phyloP scores from a whole-genome alignment of 1,139 yeast species.

The Hansenula sp. region DNA sequence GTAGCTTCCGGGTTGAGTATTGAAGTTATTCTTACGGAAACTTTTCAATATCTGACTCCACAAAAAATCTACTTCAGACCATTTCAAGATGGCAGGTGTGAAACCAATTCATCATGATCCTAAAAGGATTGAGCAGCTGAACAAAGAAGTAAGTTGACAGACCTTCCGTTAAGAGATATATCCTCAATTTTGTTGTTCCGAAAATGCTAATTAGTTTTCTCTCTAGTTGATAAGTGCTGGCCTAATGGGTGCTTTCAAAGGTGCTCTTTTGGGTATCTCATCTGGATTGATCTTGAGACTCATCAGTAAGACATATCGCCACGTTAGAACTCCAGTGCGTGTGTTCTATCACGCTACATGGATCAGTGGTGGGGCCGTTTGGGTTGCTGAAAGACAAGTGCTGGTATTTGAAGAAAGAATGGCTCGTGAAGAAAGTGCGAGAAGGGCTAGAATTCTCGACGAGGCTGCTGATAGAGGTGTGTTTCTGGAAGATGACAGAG shows the following conservation, averaged over 20 bases:
- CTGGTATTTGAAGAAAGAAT: conserved; percentile 29
- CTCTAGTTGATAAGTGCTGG: conserved; percentile 30
- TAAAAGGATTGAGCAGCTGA: conserved; percentile 21
- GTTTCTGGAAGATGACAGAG: conserved; percentile 30
- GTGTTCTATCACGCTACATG: conserved; percentile 36
- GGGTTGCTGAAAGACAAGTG: conserved; percentile 35
- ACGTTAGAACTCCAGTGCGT: conserved; percentile 32
- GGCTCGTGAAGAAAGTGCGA: conserved; percentile 26
- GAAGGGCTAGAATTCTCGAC: conserved; percentile 31
- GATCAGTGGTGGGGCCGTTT: conserved; percentile 35
- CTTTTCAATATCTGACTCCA: too few species aligned
- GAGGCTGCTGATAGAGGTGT: conserved; percentile 41
- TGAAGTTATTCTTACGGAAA: too few species aligned
- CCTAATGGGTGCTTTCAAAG: conserved; percentile 34
- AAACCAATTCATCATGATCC: conserved; percentile 32
- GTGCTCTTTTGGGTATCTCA: conserved; percentile 31
- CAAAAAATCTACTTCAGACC: neutral
- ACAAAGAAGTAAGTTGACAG: conserved; percentile 1
- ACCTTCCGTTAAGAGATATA: too few species aligned
- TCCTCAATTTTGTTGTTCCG: too few species aligned
- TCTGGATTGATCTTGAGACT: conserved; percentile 29
- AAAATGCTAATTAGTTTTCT: too few species aligned
- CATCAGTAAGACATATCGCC: conserved; percentile 29
- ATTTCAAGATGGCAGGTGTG: conserved; percentile 13
- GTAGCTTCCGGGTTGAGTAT: too few species aligned